These are phyloP conservation scores for Microthyrium microscopicum DNA, from an alignment of 2,329 filamentous ascomycete species.

Conservation along the genomic window DNA sequence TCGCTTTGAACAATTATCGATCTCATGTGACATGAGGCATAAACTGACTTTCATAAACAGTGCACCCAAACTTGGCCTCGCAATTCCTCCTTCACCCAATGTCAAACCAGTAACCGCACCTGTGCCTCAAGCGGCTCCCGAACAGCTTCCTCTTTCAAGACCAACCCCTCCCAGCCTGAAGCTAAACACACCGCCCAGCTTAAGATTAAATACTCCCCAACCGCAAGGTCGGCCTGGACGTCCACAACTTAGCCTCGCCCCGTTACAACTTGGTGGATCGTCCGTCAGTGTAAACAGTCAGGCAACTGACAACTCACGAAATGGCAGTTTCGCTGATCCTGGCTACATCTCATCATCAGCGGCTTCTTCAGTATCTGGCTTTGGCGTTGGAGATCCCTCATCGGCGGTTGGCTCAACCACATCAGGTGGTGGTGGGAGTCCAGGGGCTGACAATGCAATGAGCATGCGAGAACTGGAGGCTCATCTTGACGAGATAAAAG, in stretches of 20 bases:
- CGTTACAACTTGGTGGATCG: constrained; percentile 31
- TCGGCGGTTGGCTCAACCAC: constrained; percentile 77
- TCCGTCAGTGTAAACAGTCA: constrained; percentile 61
- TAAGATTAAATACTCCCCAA: constrained; percentile 55
- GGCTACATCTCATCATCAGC: constrained; percentile 53
- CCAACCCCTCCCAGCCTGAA: constrained; percentile 64
- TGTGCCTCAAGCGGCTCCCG: constrained; percentile 16
- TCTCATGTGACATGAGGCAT: too few relatives aligned
- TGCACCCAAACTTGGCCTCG: constrained; percentile 66
- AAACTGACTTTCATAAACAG: too few relatives aligned
- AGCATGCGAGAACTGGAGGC: constrained; percentile 63
- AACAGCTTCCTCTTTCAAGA: constrained; percentile 22
- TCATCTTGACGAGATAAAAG: constrained; percentile 60
- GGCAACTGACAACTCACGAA: constrained; percentile 61
- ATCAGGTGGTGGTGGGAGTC: constrained; percentile 51
- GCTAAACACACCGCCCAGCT: constrained; percentile 78
- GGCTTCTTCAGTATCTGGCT: constrained; percentile 68
- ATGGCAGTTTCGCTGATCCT: constrained; percentile 64
- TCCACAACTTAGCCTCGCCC: constrained; percentile 33
- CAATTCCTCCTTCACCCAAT: constrained; percentile 77
- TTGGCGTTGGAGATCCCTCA: constrained; percentile 73
- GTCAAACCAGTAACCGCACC: constrained; percentile 26
- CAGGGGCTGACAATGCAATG: constrained; percentile 62
- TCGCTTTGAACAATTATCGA: too few relatives aligned
- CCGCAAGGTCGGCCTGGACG: constrained; percentile 33